Base-by-base conservation (phyloP, 2,329 filamentous ascomycete species). In the Curvularia spicifera region DNA sequence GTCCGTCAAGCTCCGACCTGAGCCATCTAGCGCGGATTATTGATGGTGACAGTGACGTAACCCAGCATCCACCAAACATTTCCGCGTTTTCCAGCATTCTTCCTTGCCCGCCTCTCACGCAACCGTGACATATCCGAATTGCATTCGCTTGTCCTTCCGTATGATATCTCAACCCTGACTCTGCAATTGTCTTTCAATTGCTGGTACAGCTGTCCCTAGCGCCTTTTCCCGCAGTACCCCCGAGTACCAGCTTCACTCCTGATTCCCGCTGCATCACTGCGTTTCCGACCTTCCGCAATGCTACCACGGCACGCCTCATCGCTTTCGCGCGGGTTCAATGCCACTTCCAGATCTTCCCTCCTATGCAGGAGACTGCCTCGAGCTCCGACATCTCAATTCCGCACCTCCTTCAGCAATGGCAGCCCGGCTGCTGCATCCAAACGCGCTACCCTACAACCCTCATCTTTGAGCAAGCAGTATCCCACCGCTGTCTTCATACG, bases 281-380 rank as follows among this genome's bases (percentile, higher is more conserved):
- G 22, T 4, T 57, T 49, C 45, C 53, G 48, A 48, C 40, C 50
- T 44, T 51, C 15, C 59, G 60, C 63, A 40, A 75, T 75, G 71
- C 65, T 74, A 29, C 58, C 67, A 56, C 72, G 73, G 65, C 69
- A 72, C 45, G 65, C 69, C 50, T 64, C 67, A 43, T 69, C 70
- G 58, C 60, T 73, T 47, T 66, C 68, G 68, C 72, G 72, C 60
- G 59, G 60, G 37, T 63, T 66, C 46, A 63, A 63, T 50, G 40
- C 56, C 42, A 62, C 71, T 6, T 44, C 62, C 6, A 65, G 68
- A 59, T 56, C 61, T 24, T 62, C 65, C 2, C 22, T 64, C 6
- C 48, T 62, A n/a, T 57, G 56, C 39, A 61, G 51, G 50, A 59
- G 63, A 54, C 18, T 61, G 9, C 57, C 64, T 10, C 61, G 40